These are phyloP conservation scores for Nemania diffusa DNA, from an alignment of 2,329 filamentous ascomycete genomes.

Conservation along the genomic window DNA sequence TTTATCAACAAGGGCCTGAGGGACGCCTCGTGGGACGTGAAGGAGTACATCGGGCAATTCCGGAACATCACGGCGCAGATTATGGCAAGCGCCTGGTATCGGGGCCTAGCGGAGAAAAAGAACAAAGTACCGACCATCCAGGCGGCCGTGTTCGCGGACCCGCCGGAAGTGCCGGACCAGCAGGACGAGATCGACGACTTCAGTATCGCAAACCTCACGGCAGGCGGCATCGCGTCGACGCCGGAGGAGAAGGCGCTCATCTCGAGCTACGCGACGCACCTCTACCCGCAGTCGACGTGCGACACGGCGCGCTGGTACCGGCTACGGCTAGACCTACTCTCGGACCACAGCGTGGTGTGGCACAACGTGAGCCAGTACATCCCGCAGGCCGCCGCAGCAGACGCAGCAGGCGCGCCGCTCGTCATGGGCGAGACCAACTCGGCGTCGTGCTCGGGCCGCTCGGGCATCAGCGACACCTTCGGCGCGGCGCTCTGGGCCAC, in stretches of 20 bases:
- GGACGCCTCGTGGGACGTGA: slow-evolving; percentile 45
- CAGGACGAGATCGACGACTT: slow-evolving; percentile 52
- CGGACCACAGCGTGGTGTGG: slow-evolving; percentile 50
- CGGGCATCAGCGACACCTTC: slow-evolving; percentile 58
- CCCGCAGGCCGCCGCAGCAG: slow-evolving; percentile 50
- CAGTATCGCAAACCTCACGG: slow-evolving; percentile 50
- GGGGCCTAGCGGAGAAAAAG: slow-evolving; percentile 9
- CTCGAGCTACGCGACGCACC: slow-evolving; percentile 50
- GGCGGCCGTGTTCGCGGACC: slow-evolving; percentile 51
- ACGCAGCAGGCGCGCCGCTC: slow-evolving; percentile 49
- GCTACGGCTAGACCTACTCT: slow-evolving; percentile 50
- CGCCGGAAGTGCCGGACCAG: slow-evolving; percentile 52
- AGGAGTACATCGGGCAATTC: slow-evolving; percentile 48
- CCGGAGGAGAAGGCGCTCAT: slow-evolving; percentile 48
- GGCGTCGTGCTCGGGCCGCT: slow-evolving; percentile 52
- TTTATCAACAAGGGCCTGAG: slow-evolving; percentile 52
- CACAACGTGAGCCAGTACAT: slow-evolving; percentile 50
- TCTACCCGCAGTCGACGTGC: slow-evolving; percentile 53
- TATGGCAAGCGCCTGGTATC: slow-evolving; percentile 47
- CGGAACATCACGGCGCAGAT: slow-evolving; percentile 49
- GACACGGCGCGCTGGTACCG: slow-evolving; percentile 49
- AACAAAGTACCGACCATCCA: slow-evolving; percentile 46
- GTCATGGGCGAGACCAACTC: slow-evolving; percentile 62
- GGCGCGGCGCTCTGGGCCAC: slow-evolving; percentile 61
- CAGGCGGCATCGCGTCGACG: slow-evolving; percentile 39